These are phyloP conservation scores for Rhodotorula mucilaginosa DNA, from an alignment of 1,284 basidiomycete genomes.

Conservation along the genomic window DNA sequence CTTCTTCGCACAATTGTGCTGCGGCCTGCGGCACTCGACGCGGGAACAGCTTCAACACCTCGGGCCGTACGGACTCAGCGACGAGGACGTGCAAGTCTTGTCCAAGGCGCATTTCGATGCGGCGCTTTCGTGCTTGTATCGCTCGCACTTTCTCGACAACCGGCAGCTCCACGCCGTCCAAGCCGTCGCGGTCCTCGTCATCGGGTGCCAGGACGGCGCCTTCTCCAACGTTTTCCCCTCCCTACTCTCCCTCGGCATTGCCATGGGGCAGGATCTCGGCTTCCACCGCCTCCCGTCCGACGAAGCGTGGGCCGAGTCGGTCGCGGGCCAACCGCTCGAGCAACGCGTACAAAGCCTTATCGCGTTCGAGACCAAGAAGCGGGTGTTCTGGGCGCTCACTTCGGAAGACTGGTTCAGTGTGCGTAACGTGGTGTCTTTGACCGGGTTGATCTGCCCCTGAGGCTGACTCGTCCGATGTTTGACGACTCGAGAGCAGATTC, in stretches of 20 bases:
- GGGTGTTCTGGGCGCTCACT: conserved; percentile 22
- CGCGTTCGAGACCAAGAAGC: conserved; percentile 20
- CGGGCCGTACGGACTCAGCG: not conserved
- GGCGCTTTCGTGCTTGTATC: conserved; percentile 19
- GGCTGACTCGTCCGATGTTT: no score
- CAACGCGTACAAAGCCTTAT: conserved; percentile 8
- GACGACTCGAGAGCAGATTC: not conserved
- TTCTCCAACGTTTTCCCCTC: conserved; percentile 12
- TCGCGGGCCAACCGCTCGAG: not conserved
- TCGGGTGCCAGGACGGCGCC: conserved; percentile 13
- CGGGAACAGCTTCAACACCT: conserved; percentile 4
- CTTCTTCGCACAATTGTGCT: conserved; percentile 28
- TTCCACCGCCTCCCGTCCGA: conserved; percentile 19
- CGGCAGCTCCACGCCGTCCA: conserved; percentile 23
- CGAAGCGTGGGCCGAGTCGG: conserved; percentile 7
- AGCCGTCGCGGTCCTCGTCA: conserved; percentile 22
- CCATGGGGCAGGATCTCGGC: conserved; percentile 17
- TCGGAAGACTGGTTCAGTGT: conserved; percentile 26
- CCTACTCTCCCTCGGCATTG: conserved; percentile 18
- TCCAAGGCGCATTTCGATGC: conserved; percentile 17
- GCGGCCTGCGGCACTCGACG: conserved; percentile 33
- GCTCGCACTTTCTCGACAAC: conserved; percentile 23
- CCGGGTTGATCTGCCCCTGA: no score
- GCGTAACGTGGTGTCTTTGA: not conserved
- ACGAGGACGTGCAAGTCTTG: conserved; percentile 4